Evolutionary conservation across 306 rosid species (phyloP).

Genomic region (Nissolia schottii): DNA sequence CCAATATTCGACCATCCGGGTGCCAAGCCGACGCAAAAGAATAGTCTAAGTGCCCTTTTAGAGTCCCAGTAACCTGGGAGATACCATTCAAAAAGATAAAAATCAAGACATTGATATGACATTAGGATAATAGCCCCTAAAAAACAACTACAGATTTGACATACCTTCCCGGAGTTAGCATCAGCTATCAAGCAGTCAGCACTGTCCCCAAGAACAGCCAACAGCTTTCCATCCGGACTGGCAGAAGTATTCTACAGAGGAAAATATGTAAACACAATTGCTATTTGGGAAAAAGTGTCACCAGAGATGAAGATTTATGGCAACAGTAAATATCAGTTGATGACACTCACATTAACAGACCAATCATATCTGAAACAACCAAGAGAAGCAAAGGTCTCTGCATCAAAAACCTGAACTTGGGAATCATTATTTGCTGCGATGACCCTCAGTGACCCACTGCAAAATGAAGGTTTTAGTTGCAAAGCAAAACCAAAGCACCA

Average conservation of each 20-base stretch:
- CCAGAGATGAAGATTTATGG: not conserved
- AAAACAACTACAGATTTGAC: not conserved
- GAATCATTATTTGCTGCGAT: slow-evolving; percentile 87
- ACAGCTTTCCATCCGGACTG: slow-evolving; percentile 78
- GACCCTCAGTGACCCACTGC: slow-evolving; percentile 71
- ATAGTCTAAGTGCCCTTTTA: slow-evolving; percentile 89
- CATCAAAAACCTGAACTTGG: slow-evolving; percentile 67
- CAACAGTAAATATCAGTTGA: slow-evolving; percentile 4
- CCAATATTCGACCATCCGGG: slow-evolving; percentile 77
- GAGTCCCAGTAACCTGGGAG: slow-evolving; percentile 48
- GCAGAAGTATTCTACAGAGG: slow-evolving; percentile 59
- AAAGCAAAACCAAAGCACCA: not conserved
- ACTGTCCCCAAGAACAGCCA: slow-evolving; percentile 87
- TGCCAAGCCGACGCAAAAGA: slow-evolving; percentile 96
- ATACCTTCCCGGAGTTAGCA: slow-evolving; percentile 68
- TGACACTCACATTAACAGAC: slow-evolving; percentile 89
- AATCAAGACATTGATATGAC: not conserved
- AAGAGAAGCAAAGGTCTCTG: slow-evolving; percentile 55
- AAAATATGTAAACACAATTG: not conserved
- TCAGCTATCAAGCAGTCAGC: slow-evolving; percentile 76
- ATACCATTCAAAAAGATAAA: not conserved
- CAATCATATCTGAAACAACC: slow-evolving; percentile 68
- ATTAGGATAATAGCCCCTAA: not conserved
- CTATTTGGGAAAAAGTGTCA: not conserved
- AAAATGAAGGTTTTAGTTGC: slow-evolving; percentile 21